Evolutionary conservation across 2,329 filamentous ascomycete genomes (phyloP).

Genomic region (Microthyrium microscopicum): DNA sequence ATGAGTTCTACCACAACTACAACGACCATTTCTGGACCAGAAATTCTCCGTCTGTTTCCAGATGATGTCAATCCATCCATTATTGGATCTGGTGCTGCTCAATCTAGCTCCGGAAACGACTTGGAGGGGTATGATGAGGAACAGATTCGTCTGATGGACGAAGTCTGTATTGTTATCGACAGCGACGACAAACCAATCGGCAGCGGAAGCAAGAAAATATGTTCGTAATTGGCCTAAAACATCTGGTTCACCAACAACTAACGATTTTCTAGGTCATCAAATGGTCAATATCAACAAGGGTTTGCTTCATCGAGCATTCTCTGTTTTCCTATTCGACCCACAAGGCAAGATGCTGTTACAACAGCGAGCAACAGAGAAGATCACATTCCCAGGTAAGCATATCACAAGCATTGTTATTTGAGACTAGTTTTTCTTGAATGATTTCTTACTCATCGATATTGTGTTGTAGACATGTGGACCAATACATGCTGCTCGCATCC

Average conservation of each 20-base stretch:
- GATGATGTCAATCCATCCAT: constrained; percentile 58
- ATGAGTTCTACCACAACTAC: constrained; percentile 11
- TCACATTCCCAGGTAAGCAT: constrained; percentile 60
- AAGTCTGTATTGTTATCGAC: constrained; percentile 93
- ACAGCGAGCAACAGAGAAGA: constrained; percentile 91
- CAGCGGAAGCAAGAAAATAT: constrained; percentile 94
- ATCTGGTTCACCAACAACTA: constrained; percentile 8
- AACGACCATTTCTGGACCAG: constrained; percentile 56
- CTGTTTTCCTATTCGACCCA: constrained; percentile 92
- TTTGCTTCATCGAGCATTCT: constrained; percentile 91
- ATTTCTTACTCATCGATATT: too few species aligned
- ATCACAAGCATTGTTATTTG: too few species aligned
- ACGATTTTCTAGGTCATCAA: constrained; percentile 53
- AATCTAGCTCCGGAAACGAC: constrained; percentile 43
- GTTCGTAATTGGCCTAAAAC: constrained; percentile 35
- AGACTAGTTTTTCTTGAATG: too few species aligned
- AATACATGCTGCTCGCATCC: constrained; percentile 99
- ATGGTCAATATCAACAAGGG: constrained; percentile 98
- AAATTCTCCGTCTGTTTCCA: constrained; percentile 75
- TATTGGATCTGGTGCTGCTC: constrained; percentile 41
- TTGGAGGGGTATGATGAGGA: constrained; percentile 90
- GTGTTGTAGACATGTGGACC: constrained; percentile 90
- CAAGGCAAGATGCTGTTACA: constrained; percentile 86
- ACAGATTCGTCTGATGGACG: constrained; percentile 96
- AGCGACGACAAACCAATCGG: constrained; percentile 86